Base-by-base conservation (phyloP, 129 eudicot species). In the Scalesia atractyloides region DNA sequence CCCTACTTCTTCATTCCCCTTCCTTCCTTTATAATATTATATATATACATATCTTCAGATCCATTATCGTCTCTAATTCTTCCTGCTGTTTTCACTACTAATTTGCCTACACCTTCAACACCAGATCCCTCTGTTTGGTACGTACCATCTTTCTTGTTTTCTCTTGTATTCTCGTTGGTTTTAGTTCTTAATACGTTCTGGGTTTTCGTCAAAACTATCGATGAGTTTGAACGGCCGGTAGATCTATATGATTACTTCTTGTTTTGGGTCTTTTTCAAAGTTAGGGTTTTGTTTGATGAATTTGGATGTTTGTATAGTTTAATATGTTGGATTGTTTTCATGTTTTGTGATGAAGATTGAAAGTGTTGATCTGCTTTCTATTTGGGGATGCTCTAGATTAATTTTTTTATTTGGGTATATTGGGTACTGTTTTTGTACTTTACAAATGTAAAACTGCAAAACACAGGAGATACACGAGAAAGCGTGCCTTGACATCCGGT, bases 61-160 rank as follows among this genome's bases (percentile, higher is more conserved):
- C 33, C 15, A 5, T 15, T 15, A 26, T 30, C 46, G 2, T 17
- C 72, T 11, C 4, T 13, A 13, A 65, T 6, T 66, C 16, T 50
- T 24, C 33, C 46, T 66, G 37, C 46, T 66, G 37, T 4, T 50
- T 41, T 41, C 46, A 41, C 46, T 7, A 6, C 4, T 41, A 20
- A n/a, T 36, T n/a, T 51, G 5, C 58, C 61, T 73, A 19, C 49
- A 43, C 18, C 44, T 17, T 17, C 70, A 37, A 46, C 36, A 26
- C 62, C 81, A 8, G 71, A 77, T 61, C 76, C 54, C 46, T 77
- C 47, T 12, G 19, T 50, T 37, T 36, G 76, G 81, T 77, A 69
- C 64, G 76, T 61, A 39, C 39, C 14, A 54, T 66, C 54, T 43
- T 19, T 11, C 5, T 41, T 41, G 11, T 43, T 14, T 24, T 48